Evolutionary conservation across 345 rosid species (phyloP).

Genomic region (Ceriops decandra): DNA sequence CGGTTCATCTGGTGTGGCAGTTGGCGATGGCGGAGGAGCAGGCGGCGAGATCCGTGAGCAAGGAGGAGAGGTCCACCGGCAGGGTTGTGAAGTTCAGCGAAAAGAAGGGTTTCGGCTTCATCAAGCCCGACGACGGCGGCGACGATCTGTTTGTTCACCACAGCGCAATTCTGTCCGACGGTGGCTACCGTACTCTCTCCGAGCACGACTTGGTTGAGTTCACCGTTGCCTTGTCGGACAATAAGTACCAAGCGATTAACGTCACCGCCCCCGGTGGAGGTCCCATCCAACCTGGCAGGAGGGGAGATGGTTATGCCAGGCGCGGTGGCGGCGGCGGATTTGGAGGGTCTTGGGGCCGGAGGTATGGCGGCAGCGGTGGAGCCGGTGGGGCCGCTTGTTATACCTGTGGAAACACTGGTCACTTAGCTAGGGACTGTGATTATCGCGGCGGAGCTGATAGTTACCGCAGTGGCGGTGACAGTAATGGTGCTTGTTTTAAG

Average conservation of each 20-base stretch:
- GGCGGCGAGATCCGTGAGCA: slow-evolving; percentile 8
- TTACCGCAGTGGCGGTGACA: slow-evolving; percentile 4
- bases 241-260: slow-evolving; percentile 33
- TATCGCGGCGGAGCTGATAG: too few relatives aligned
- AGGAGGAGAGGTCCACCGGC: slow-evolving; percentile 46
- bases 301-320: slow-evolving; percentile 10
- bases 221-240: slow-evolving; percentile 19
- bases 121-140: slow-evolving; percentile 78
- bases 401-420: neutral
- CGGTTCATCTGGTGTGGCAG: neutral
- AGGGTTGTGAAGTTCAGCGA: slow-evolving; percentile 71
- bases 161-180: slow-evolving; percentile 73
- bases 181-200: slow-evolving; percentile 29
- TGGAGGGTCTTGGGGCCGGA: slow-evolving; percentile 1
- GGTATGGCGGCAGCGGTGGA: neutral
- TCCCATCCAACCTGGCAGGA: slow-evolving; percentile 13
- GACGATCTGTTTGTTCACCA: slow-evolving; percentile 91
- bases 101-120: slow-evolving; percentile 87
- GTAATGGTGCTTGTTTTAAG: slow-evolving; percentile 15
- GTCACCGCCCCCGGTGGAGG: slow-evolving; percentile 37
- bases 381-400: neutral
- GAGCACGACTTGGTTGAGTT: slow-evolving; percentile 37
- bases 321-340: slow-evolving; percentile 16
- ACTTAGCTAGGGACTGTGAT: slow-evolving; percentile 1
- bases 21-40: slow-evolving; percentile 26